A percentile compares a stretch with the other conserved stretches of the same genome.
Evolutionary conservation across 2,329 filamentous ascomycete genomes (phyloP).

Genomic region (Exophiala xenobiotica): DNA sequence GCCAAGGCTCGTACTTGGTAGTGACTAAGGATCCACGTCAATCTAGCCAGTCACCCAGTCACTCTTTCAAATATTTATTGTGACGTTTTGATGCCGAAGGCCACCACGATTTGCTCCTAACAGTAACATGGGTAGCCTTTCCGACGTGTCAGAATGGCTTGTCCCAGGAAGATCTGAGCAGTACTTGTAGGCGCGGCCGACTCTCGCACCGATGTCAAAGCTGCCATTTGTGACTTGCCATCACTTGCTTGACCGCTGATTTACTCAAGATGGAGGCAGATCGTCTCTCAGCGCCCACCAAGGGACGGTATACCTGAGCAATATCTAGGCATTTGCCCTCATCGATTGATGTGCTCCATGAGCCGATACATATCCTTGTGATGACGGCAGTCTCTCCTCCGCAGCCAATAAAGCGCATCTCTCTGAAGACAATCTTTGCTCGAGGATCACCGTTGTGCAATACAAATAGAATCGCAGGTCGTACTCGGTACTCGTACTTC

Average conservation of each 20-base stretch:
- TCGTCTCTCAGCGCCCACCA: neutral
- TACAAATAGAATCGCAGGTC: constrained; percentile 10
- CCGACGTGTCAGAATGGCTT: no score
- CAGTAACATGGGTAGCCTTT: neutral
- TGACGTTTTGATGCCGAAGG: neutral
- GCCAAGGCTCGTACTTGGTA: neutral
- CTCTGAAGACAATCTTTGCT: neutral
- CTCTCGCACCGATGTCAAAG: neutral
- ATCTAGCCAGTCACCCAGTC: neutral
- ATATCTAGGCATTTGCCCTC: neutral
- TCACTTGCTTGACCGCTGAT: neutral
- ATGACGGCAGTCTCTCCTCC: constrained; percentile 1
- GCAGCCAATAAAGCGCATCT: neutral
- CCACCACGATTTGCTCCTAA: no score
- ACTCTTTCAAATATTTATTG: neutral
- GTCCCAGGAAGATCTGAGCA: neutral
- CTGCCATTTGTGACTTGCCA: neutral
- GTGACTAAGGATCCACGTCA: neutral
- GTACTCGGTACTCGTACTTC: constrained; percentile 1
- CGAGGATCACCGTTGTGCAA: neutral
- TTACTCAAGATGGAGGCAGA: neutral
- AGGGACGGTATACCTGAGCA: neutral
- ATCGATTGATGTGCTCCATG: neutral
- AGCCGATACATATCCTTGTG: neutral
- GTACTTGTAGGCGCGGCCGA: no score